A percentile compares a stretch with the other conserved stretches of the same genome.
phyloP scores from a whole-genome alignment of 306 rosid genomes.

The Prunus campanulata region DNA sequence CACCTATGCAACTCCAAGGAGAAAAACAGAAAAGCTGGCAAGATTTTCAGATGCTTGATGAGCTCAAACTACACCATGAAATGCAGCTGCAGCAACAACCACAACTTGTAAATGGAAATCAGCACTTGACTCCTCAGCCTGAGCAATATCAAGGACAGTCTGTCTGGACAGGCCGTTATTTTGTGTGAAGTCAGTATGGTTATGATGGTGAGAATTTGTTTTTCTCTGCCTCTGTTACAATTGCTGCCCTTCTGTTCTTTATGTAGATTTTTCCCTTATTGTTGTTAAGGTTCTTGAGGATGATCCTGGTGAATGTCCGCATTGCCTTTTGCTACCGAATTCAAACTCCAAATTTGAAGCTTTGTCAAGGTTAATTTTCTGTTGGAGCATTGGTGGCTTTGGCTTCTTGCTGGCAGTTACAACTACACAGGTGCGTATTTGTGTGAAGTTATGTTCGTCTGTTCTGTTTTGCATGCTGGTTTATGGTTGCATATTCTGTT shows the following conservation, averaged over 20 bases:
- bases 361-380: slow-evolving; percentile 54
- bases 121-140: slow-evolving; percentile 53
- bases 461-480: neutral
- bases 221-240: neutral
- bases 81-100: slow-evolving; percentile 69
- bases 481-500: neutral
- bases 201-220: slow-evolving; percentile 56
- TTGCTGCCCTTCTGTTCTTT: neutral
- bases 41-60: slow-evolving; percentile 61
- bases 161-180: slow-evolving; percentile 71
- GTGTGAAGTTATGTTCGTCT: neutral
- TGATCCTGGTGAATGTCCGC: slow-evolving; percentile 56
- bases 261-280: neutral
- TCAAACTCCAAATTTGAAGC: slow-evolving; percentile 64
- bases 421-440: slow-evolving; percentile 54
- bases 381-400: slow-evolving; percentile 74
- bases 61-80: slow-evolving; percentile 55
- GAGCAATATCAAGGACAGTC: slow-evolving; percentile 93
- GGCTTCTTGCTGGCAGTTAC: slow-evolving; percentile 82
- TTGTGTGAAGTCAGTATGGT: slow-evolving; percentile 73
- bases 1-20: slow-evolving; percentile 47
- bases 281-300: slow-evolving; percentile 54
- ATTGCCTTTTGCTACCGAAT: slow-evolving; percentile 48
- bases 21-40: slow-evolving; percentile 69
- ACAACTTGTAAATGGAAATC: slow-evolving; percentile 58